phyloP scores from a whole-genome alignment of 495 filamentous ascomycete genomes.

The Talaromyces liani region DNA sequence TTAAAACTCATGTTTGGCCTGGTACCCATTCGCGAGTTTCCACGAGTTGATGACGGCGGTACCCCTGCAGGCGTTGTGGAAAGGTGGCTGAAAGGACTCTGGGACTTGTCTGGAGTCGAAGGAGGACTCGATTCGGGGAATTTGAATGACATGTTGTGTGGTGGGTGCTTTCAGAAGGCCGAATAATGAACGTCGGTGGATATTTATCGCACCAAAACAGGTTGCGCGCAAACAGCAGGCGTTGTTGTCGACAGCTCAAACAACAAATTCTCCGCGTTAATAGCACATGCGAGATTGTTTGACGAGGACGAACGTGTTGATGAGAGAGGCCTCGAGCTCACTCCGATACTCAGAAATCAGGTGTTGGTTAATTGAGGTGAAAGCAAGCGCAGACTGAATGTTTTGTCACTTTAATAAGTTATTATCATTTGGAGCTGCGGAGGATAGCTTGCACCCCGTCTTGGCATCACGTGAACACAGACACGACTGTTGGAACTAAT shows the following conservation, averaged over 20 bases:
- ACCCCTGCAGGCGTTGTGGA: slow-evolving; percentile 75
- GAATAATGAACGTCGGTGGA: not conserved
- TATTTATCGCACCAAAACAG: not conserved
- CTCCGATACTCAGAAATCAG: not conserved
- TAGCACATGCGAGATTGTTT: not conserved
- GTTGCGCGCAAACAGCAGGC: not conserved
- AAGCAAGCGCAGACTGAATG: not conserved
- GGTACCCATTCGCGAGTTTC: slow-evolving; percentile 55
- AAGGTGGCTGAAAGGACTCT: slow-evolving; percentile 40
- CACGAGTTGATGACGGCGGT: slow-evolving; percentile 57
- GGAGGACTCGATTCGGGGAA: slow-evolving; percentile 31
- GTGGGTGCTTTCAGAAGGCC: not conserved
- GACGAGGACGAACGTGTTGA: not conserved
- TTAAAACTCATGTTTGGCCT: slow-evolving; percentile 26
- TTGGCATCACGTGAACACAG: not conserved
- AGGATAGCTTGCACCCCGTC: not conserved
- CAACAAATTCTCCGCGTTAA: not conserved
- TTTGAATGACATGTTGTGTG: slow-evolving; percentile 29
- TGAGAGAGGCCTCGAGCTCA: not conserved
- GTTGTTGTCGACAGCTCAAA: not conserved
- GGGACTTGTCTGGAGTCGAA: slow-evolving; percentile 35
- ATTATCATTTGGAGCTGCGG: not conserved
- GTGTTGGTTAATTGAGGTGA: not conserved
- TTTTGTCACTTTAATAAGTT: not conserved
- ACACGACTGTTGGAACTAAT: too few species aligned